Evolutionary conservation across 176 grass and related monocot genomes (phyloP), one percentile per base, ranked within the genome.

Genomic region (Puya raimondii): DNA sequence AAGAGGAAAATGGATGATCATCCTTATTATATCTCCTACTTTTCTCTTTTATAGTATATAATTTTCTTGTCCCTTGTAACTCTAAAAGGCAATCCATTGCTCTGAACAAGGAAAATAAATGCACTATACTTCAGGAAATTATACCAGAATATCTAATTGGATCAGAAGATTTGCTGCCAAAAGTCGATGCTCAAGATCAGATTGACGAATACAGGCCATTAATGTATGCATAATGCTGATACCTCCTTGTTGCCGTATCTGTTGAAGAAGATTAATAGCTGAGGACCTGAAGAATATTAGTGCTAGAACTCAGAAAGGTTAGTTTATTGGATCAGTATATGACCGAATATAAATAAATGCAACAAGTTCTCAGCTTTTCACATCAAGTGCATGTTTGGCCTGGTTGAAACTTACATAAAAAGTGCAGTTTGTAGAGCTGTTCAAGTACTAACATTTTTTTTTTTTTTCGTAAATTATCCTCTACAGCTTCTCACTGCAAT

Each of bases 111-210:
- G 7, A 61, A 61, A 61, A 18, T 59, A 42, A 42, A 42, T 59
- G 56, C 16, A 59, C 56, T 9, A 12, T 20, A 15, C 14, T 6
- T 61, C 10, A 61, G 56, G 17, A 22, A 61, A 61, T 20, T 61
- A 61, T 92, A 99, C 94, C 89, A 99, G 85, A 68, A 93, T 85
- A 76, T 99, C 82, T 66, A 99, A 65, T 80, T 99, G 94, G 64
- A 99, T 79, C 52, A 99, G 84, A 74, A 99, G 80, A 87, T 85
- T 90, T 79, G 89, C 87, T 47, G 89, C 89, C 83, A 99, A 77
- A 75, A 92, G 80, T 58, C 82, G 68, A 61, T 99, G 89, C 69
- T 99, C 82, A 64, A 75, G 65, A 71, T 82, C 90, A 66, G 80
- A 76, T 90, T 99, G 84, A 79, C 88, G 84, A 33, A 99, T 82